A percentile compares a stretch with the other conserved stretches of the same genome.
These are phyloP conservation scores for Boletus rubescentipes DNA, from an alignment of 768 basidiomycete genomes.

Conservation along the genomic window DNA sequence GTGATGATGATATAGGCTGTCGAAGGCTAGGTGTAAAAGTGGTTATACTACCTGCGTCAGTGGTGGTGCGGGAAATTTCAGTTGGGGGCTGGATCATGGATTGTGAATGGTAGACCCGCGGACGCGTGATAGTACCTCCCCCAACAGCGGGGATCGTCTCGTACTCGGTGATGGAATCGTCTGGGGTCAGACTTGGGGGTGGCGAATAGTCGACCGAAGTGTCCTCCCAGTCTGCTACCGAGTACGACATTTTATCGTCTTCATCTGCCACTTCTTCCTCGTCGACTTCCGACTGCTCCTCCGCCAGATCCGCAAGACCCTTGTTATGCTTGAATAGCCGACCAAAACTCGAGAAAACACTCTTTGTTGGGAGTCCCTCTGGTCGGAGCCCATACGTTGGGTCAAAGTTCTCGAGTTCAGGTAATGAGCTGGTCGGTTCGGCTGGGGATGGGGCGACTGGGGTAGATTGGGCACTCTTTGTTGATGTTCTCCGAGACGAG, in stretches of 20 bases:
- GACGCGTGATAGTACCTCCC: constrained; percentile 83
- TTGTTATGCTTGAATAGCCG: constrained; percentile 66
- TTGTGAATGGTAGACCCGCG: constrained; percentile 83
- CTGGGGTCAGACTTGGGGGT: constrained; percentile 42
- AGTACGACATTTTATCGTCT: constrained; percentile 45
- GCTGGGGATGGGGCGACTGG: constrained; percentile 19
- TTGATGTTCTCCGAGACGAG: constrained; percentile 26
- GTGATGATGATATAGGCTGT: constrained; percentile 6
- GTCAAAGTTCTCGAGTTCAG: constrained; percentile 81
- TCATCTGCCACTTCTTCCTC: constrained; percentile 38
- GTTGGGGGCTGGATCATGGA: constrained; percentile 60
- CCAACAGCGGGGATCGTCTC: constrained; percentile 92
- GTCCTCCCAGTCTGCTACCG: constrained; percentile 72
- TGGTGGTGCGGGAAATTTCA: constrained; percentile 15
- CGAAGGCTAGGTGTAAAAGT: constrained; percentile 1
- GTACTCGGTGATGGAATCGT: constrained; percentile 59
- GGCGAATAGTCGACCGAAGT: constrained; percentile 47
- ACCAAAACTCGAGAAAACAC: constrained; percentile 76
- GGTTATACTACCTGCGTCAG: constrained; percentile 58
- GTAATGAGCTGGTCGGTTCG: constrained; percentile 31
- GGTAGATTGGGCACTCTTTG: constrained; percentile 17
- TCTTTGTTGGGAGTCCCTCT: constrained; percentile 84
- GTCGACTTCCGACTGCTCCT: constrained; percentile 49
- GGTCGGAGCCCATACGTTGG: constrained; percentile 95
- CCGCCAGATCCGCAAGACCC: constrained; percentile 78